Evolutionary conservation across 768 basidiomycete species (phyloP).

Genomic region (Russula foetens): DNA sequence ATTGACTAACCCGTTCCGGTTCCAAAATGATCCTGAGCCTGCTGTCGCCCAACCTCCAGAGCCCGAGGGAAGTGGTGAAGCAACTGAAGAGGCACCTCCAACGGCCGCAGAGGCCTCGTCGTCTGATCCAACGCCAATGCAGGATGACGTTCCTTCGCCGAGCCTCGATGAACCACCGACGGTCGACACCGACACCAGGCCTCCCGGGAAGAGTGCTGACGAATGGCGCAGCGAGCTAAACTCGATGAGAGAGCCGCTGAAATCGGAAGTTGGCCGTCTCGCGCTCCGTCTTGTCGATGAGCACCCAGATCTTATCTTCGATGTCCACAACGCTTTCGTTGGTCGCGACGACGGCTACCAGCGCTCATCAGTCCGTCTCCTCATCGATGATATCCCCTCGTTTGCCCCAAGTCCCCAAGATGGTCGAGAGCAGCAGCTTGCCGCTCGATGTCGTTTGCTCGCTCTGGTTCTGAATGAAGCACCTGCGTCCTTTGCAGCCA

Average conservation of each 20-base stretch:
- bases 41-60: slow-evolving; percentile 26
- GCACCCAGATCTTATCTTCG: slow-evolving; percentile 82
- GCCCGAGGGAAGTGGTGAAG: slow-evolving; percentile 14
- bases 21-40: slow-evolving; percentile 58
- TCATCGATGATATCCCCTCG: slow-evolving; percentile 69
- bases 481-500: slow-evolving; percentile 44
- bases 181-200: slow-evolving; percentile 7
- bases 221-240: slow-evolving; percentile 62
- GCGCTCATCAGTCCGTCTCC: slow-evolving; percentile 54
- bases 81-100: slow-evolving; percentile 18
- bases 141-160: slow-evolving; percentile 23
- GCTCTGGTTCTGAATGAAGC: slow-evolving; percentile 77
- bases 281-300: slow-evolving; percentile 79
- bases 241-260: slow-evolving; percentile 55
- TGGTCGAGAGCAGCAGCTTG: slow-evolving; percentile 65
- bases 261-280: slow-evolving; percentile 53
- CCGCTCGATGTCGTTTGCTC: slow-evolving; percentile 77
- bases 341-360: slow-evolving; percentile 52
- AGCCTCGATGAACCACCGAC: neutral
- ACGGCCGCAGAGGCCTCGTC: slow-evolving; percentile 3
- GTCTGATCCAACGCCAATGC: slow-evolving; percentile 25
- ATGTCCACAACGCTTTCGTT: slow-evolving; percentile 76
- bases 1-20: slow-evolving; percentile 70
- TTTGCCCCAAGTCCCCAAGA: slow-evolving; percentile 61
- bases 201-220: slow-evolving; percentile 42